Evolutionary conservation across 345 rosid species (phyloP).

Genomic region (Acer saccharum): DNA sequence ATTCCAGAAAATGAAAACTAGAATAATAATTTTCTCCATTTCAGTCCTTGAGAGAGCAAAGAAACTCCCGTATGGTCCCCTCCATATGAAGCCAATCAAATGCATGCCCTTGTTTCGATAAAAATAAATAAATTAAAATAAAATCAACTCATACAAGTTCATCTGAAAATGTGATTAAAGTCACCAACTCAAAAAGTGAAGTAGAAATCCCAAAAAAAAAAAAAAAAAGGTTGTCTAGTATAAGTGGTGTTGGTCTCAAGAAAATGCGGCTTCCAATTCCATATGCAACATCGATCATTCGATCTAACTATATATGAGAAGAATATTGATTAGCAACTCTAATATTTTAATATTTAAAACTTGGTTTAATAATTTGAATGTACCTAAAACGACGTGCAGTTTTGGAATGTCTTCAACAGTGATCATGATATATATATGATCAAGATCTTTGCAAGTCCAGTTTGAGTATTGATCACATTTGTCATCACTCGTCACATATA

Average conservation of each 20-base stretch:
- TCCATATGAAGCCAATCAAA: slow-evolving; percentile 36
- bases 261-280: slow-evolving; percentile 62
- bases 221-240: slow-evolving; percentile 18
- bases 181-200: slow-evolving; percentile 32
- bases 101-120: slow-evolving; percentile 9
- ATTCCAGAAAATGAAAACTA: slow-evolving; percentile 4
- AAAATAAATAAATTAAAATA: slow-evolving; percentile 2
- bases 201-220: slow-evolving; percentile 10
- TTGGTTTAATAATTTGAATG: slow-evolving; percentile 7
- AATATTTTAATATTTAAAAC: slow-evolving; percentile 7
- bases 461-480: slow-evolving; percentile 41
- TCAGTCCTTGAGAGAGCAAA: slow-evolving; percentile 22
- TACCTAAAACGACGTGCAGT: neutral
- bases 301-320: slow-evolving; percentile 1
- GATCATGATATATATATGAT: slow-evolving; percentile 7
- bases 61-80: slow-evolving; percentile 42
- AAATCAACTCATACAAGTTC: no score
- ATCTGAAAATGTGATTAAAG: slow-evolving; percentile 2
- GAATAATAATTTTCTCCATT: slow-evolving; percentile 23
- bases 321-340: slow-evolving; percentile 17
- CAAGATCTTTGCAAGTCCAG: slow-evolving; percentile 28
- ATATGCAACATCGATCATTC: neutral
- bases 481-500: slow-evolving; percentile 19
- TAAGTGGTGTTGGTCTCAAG: slow-evolving; percentile 62
- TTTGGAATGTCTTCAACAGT: slow-evolving; percentile 25